phyloP scores from a whole-genome alignment of 331 rosid genomes.

The Malus hybrid region DNA sequence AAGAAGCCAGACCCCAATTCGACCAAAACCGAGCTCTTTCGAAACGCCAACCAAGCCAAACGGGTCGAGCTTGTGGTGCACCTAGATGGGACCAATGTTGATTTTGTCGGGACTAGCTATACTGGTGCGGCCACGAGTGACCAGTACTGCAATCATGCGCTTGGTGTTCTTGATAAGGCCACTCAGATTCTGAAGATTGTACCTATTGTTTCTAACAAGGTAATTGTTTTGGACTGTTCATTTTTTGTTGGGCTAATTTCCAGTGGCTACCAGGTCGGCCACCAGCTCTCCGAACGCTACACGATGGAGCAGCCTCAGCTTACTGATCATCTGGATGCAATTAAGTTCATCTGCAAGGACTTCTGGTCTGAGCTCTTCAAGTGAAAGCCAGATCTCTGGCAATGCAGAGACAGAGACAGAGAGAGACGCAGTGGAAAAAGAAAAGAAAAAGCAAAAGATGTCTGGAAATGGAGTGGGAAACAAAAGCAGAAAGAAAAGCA shows the following conservation, averaged over 20 bases:
- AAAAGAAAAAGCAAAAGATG: too few species aligned
- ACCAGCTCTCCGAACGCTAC: constrained; percentile 94
- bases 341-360: constrained; percentile 96
- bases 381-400: neutral
- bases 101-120: constrained; percentile 74
- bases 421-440: too few species aligned
- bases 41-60: constrained; percentile 33
- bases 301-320: constrained; percentile 93
- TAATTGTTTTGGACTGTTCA: constrained; percentile 4
- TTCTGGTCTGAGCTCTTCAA: constrained; percentile 97
- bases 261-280: constrained; percentile 59
- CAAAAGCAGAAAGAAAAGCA: too few species aligned
- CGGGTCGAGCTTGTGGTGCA: constrained; percentile 70
- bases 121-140: constrained; percentile 67
- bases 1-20: constrained; percentile 6
- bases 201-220: constrained; percentile 66
- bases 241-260: neutral
- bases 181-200: constrained; percentile 47
- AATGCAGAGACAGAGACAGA: too few species aligned
- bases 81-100: constrained; percentile 46
- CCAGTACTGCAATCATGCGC: constrained; percentile 40
- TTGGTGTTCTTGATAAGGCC: constrained; percentile 80
- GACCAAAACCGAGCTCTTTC: constrained; percentile 29
- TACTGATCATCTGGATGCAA: constrained; percentile 86
- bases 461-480: too few species aligned